Evolutionary conservation across 2,329 filamentous ascomycete species (phyloP).

Genomic region (Colletotrichum euphorbiae): DNA sequence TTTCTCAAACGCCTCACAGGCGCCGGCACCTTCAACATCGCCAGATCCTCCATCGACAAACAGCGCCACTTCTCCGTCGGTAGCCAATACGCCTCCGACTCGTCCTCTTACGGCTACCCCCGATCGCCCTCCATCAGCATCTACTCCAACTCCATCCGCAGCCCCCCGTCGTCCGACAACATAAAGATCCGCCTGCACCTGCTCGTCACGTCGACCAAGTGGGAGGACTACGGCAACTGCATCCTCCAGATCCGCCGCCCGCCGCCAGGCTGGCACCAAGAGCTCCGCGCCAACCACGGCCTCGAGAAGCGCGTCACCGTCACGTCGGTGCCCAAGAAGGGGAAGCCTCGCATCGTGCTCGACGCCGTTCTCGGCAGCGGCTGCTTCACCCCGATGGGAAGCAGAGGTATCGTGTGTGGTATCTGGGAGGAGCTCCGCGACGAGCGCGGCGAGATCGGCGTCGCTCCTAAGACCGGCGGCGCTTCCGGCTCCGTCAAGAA

Average conservation of each 20-base stretch:
- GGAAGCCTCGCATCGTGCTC: constrained; percentile 72
- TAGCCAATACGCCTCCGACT: constrained; percentile 72
- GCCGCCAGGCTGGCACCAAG: constrained; percentile 70
- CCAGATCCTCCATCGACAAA: constrained; percentile 78
- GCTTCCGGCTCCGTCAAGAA: constrained; percentile 68
- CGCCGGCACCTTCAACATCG: constrained; percentile 82
- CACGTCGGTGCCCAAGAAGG: constrained; percentile 74
- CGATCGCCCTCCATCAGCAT: constrained; percentile 70
- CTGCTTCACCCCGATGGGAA: constrained; percentile 85
- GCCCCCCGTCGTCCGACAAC: constrained; percentile 77
- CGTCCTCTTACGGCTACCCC: constrained; percentile 61
- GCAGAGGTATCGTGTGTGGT: constrained; percentile 87
- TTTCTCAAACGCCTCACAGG: constrained; percentile 84
- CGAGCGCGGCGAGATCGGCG: constrained; percentile 66
- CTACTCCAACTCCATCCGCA: constrained; percentile 61
- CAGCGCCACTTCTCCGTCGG: constrained; percentile 62
- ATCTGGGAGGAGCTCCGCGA: constrained; percentile 84
- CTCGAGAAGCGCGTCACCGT: constrained; percentile 89
- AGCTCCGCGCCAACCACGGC: constrained; percentile 70
- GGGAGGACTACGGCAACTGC: constrained; percentile 92
- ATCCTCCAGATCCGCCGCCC: constrained; percentile 84
- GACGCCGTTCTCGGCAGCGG: constrained; percentile 88
- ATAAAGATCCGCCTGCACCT: constrained; percentile 89
- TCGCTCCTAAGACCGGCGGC: constrained; percentile 63
- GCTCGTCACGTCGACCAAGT: constrained; percentile 80